Base-by-base conservation (phyloP, 1,284 basidiomycete genomes). In the Singerocomus rubriflavus region DNA sequence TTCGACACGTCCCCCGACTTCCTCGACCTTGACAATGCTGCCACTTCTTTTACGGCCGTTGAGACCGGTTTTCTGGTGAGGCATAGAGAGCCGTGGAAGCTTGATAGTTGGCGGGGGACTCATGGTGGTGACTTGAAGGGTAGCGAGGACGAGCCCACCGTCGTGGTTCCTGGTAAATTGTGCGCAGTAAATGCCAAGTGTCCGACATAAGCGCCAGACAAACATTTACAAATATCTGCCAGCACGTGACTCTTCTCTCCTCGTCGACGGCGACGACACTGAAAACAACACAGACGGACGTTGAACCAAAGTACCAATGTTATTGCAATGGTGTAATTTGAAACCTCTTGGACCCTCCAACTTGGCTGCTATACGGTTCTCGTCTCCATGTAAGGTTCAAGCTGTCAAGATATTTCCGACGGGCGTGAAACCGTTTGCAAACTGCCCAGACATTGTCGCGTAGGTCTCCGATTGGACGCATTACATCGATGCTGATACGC, bases 1-100 rank as follows among this genome's bases (percentile, higher is more conserved):
- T 63, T 94, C 91, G 41, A 84, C 76, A 16, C 85, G 80, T 60
- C 86, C 85, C 34, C 86, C 88, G 48, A 95, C 84, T 63, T 92
- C 81, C 65, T 94, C 92, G 46, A 96, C 90, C 62, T 93, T 93
- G 68, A 95, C 84, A 57, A 94, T 76, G 68, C 88, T 92, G 47
- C 78, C 80, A 55, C 88, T 90, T 51, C 91, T 80, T 14, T 74
- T 76, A n/a, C 91, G 76, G 25, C 80, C 77, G 58, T 78, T 78
- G 37, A 73, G 53, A 17, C 68, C 55, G 9, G 58, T 50, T 10
- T 61, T 44, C 25, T 60, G 59, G 30, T 73, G 63, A 1, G 73
- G 62, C 11, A 80, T 56, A 48, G 76, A 71, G 46, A 83, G 63
- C 12, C 71, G 67, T 6, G 80, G 76, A 30, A 81, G 71, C 57